Conservation (phyloP, 139 green algal genomes). For the Mesotaenium endlicherianum region DNA sequence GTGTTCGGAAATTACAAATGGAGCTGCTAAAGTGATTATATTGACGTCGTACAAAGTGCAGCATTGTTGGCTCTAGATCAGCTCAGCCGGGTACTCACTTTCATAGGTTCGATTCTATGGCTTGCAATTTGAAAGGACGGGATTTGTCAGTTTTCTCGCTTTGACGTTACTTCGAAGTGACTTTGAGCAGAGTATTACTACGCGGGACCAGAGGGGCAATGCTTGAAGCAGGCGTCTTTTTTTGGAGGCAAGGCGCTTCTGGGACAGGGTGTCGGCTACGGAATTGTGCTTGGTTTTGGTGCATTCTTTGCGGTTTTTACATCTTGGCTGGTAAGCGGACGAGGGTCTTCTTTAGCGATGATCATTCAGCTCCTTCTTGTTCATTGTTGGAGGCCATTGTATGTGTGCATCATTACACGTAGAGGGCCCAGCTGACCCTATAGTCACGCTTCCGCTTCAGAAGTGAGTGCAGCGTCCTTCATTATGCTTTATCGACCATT, state of each 20-base stretch:
- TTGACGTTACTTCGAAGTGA: no score
- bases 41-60: no score
- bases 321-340: background rate
- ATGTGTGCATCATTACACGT: no score
- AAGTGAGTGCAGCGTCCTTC: background rate
- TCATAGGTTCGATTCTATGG: no score
- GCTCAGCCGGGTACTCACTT: no score
- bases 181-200: no score
- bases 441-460: background rate
- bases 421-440: background rate
- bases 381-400: background rate
- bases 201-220: no score
- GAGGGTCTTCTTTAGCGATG: background rate
- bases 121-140: no score
- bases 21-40: no score
- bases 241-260: background rate
- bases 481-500: background rate
- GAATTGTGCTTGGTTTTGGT: slow-evolving; percentile 10
- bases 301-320: background rate
- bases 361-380: background rate
- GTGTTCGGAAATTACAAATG: no score
- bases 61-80: no score
- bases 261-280: slow-evolving; percentile 1
- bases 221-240: slow-evolving; percentile 26
- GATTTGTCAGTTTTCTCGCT: no score